Percentiles rank a stretch among this genome's conserved stretches.
phyloP scores from a whole-genome alignment of 805 yeast genomes.

The Candida boleticola region DNA sequence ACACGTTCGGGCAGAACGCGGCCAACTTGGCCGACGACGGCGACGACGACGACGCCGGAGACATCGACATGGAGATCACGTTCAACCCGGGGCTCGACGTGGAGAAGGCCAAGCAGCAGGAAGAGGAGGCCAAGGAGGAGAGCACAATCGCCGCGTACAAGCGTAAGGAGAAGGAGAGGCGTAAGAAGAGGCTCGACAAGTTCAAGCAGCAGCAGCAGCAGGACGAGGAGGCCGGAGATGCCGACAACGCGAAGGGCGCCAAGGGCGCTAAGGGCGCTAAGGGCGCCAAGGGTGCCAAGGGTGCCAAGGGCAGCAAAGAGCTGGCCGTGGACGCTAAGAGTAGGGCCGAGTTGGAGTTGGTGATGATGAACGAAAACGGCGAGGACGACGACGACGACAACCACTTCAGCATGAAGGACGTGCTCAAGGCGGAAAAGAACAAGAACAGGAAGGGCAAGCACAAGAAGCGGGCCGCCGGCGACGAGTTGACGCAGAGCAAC shows the following conservation, averaged over 20 bases:
- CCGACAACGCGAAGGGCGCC: constrained; percentile 13
- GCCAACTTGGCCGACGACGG: constrained; percentile 23
- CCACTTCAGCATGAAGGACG: constrained; percentile 79
- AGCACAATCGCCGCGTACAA: constrained; percentile 75
- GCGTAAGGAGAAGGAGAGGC: constrained; percentile 90
- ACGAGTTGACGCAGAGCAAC: constrained; percentile 42
- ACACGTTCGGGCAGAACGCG: constrained; percentile 9
- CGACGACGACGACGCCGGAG: constrained; percentile 29
- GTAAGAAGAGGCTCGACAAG: constrained; percentile 77
- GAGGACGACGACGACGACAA: constrained; percentile 32
- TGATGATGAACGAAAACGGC: constrained; percentile 63
- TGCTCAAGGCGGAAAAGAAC: constrained; percentile 69
- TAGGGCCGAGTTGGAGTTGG: constrained; percentile 68
- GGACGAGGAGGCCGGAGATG: constrained; percentile 33
- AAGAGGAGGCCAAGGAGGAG: constrained; percentile 28
- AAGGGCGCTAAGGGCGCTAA: constrained; percentile 10
- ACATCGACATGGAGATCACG: constrained; percentile 75
- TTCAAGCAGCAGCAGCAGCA: constrained; percentile 54
- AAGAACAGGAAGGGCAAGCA: constrained; percentile 48
- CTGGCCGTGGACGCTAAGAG: constrained; percentile 18
- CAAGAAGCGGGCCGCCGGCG: constrained; percentile 51
- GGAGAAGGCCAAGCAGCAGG: constrained; percentile 27
- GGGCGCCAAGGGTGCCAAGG: constrained; percentile 17
- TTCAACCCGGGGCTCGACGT: constrained; percentile 83
- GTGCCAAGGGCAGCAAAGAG: constrained; percentile 10